Evolutionary conservation across 176 grass and related monocot species (phyloP), one percentile per base, ranked within the genome.

Genomic region (Eleusine coracana): DNA sequence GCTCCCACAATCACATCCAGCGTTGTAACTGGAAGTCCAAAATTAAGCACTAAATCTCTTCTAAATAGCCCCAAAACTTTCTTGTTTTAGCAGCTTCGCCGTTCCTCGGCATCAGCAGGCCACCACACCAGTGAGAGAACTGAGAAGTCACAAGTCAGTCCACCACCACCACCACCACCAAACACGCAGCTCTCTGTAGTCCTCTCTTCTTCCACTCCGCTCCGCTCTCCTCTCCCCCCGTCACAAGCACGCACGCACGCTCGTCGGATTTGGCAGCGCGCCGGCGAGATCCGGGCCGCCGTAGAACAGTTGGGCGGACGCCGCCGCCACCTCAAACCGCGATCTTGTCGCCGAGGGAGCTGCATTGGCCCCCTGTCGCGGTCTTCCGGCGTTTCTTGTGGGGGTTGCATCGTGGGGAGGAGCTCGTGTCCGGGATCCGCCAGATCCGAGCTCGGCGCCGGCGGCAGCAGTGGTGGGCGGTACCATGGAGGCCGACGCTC

Each of bases 401-500:
- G 7, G 7, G 51, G 69, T 68, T 86, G 76, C 64, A 23, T 21
- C 58, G 21, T 6, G 45, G 59, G 73, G 67, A 41, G 18, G 68
- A 41, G 80, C 61, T 74, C 25, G 37, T 67, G 61, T 36, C 25
- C 52, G 62, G 84, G 88, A 90, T 86, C 83, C 84, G 58, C 62
- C 70, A 90, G 88, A 90, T 90, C 88, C 75, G 84, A 75, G 52
- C 62, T 83, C 51, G 42, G 75, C 69, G 84, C 0, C 51, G 50
- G 11, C 59, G 60, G 68, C 45, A 16, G 76, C 42, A 36, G 74
- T 62, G 80, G 80, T 62, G 27, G 82, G 4, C 65, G 25, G 5
- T 69, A 81, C 67, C 51, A 99, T 99, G 97, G 91, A 99, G 69
- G 68, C 89, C 48, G 83, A 89, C 70, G 66, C 87, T 51, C 82